Base-by-base conservation (phyloP, 2,329 filamentous ascomycete genomes). In the Pleurostoma richardsiae region DNA sequence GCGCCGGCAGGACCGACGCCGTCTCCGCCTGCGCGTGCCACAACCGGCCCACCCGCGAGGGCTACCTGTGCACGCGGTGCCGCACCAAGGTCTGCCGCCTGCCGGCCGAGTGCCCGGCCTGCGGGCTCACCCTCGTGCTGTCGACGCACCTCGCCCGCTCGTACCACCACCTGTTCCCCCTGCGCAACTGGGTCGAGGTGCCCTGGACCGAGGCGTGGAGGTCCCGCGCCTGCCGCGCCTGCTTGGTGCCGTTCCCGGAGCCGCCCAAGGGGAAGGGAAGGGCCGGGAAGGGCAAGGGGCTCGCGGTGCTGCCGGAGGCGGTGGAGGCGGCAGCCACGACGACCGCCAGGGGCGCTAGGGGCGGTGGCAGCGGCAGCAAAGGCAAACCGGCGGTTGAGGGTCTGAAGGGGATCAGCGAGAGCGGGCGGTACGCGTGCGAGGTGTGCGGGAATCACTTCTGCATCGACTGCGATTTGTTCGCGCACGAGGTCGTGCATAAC, bases 401-500 rank as follows among this genome's bases (percentile, higher is more conserved):
- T 47, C 54, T 64, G 19, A 86, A 82, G 59, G 84, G 86, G 1
- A 85, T 91, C 40, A 92, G 88, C 63, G 89, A 95, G 70, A 94
- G 87, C 60, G 84, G 86, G 42, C 74, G 94, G 44, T 99, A 99
- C 63, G 88, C 88, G 49, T 99, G 94, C 64, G 80, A 86, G 55
- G 83, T 85, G n/a, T 99, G 94, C 66, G 69, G 78, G 3, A 84
- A 88, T 49, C 92, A 97, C 68, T 99, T 97, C 63, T 99, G 94
- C 72, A 95, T 99, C 54, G 94, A 99, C 64, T 99, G 94, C 65
- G 94, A 99, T 65, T 83, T 96, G 28, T 96, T 94, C 69, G 87
- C 89, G 28, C 94, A 99, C 63, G 90, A 96, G 69, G 82, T 95
- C 10, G 80, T 96, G 44, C 92, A 99, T 64, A 97, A 97, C 66